phyloP scores from a whole-genome alignment of 139 green algal genomes.

The Spirogloea muscicola region DNA sequence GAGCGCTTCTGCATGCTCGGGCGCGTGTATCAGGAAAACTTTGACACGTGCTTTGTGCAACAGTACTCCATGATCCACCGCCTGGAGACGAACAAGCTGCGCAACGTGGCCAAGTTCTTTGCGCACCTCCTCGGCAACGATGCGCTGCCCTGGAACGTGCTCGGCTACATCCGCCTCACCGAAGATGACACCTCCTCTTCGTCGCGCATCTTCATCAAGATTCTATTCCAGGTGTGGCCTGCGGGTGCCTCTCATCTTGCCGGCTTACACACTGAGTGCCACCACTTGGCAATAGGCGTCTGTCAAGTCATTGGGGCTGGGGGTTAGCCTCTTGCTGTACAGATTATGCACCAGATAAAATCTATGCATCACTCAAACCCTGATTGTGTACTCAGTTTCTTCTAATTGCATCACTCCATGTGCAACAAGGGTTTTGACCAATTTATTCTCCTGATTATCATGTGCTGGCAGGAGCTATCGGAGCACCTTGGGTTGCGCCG shows the following conservation, averaged over 20 bases:
- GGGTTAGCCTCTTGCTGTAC: too few relatives aligned
- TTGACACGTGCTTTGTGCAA: constrained; percentile 83
- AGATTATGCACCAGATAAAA: too few relatives aligned
- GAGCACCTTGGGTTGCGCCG: constrained; percentile 81
- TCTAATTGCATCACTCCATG: too few relatives aligned
- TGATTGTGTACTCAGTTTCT: too few relatives aligned
- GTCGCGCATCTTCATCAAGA: constrained; percentile 98
- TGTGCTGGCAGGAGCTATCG: constrained; percentile 86
- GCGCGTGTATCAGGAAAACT: constrained; percentile 68
- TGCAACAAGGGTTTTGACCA: too few relatives aligned
- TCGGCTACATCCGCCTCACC: constrained; percentile 81
- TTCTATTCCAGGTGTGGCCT: constrained; percentile 72
- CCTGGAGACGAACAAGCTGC: constrained; percentile 99
- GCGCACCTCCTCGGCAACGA: constrained; percentile 84
- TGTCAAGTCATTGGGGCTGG: too few relatives aligned
- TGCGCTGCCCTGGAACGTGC: constrained; percentile 81
- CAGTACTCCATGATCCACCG: constrained; percentile 95
- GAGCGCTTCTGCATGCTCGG: constrained; percentile 80
- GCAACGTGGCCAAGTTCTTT: constrained; percentile 96
- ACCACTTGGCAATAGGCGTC: too few relatives aligned
- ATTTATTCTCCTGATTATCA: too few relatives aligned
- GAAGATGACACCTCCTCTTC: constrained; percentile 97
- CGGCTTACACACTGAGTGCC: background rate
- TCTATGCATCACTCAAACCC: too few relatives aligned
- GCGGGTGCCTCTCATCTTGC: constrained; percentile 44